Conservation (phyloP, 345 rosid genomes). For the Physaria fendleri region DNA sequence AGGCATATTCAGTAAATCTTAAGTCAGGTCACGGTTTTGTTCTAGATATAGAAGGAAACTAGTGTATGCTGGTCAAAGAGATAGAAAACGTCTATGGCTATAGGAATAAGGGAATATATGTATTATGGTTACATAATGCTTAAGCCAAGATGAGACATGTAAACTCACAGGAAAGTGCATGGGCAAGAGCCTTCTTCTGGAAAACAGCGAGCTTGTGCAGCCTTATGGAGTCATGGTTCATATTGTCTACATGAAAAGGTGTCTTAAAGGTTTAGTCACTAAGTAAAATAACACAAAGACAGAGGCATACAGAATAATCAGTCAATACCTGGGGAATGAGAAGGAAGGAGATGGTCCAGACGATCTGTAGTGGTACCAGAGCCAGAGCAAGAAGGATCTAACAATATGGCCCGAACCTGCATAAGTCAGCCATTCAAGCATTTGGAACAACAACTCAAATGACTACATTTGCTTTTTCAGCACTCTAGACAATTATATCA, state of each 20-base stretch:
- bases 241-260: conserved; percentile 20
- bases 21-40: no score
- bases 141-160: not conserved
- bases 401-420: conserved; percentile 75
- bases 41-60: no score
- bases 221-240: conserved; percentile 39
- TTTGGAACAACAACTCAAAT: not conserved
- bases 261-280: not conserved
- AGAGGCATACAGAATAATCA: not conserved
- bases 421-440: not conserved
- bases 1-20: no score
- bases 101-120: no score
- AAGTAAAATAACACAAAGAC: not conserved
- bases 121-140: no score
- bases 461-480: not conserved
- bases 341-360: conserved; percentile 88
- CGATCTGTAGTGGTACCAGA: conserved; percentile 80
- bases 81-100: no score
- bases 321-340: conserved; percentile 41
- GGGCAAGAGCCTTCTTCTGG: conserved; percentile 78
- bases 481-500: not conserved
- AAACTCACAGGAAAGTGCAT: conserved; percentile 72
- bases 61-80: no score
- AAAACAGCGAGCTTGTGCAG: conserved; percentile 71
- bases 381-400: conserved; percentile 97